Evolutionary conservation across 2,329 filamentous ascomycete species (phyloP).

Genomic region (Epichloe elymi): DNA sequence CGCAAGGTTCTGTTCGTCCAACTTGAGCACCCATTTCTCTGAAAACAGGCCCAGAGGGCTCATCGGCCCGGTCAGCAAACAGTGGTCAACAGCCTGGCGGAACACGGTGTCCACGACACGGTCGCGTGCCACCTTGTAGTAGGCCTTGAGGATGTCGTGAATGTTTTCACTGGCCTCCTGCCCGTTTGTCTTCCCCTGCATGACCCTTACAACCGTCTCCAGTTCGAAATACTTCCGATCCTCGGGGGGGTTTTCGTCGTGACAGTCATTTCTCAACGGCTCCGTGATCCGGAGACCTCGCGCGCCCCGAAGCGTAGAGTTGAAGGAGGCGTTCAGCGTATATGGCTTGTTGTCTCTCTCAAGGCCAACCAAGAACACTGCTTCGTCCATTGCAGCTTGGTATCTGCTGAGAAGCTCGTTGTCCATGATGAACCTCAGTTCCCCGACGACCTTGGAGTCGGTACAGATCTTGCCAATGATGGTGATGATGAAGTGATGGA

Average conservation of each 20-base stretch:
- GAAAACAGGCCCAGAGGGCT: constrained; percentile 2
- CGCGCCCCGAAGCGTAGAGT: constrained; percentile 19
- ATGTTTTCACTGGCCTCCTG: constrained; percentile 35
- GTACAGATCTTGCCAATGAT: constrained; percentile 30
- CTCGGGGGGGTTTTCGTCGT: not conserved
- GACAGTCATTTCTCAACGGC: not conserved
- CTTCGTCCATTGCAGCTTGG: constrained; percentile 31
- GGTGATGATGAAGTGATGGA: constrained; percentile 37
- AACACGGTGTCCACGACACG: constrained; percentile 52
- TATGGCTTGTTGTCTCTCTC: constrained; percentile 32
- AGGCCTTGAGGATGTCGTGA: constrained; percentile 45
- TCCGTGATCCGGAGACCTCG: constrained; percentile 8
- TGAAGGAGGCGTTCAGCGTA: constrained; percentile 43
- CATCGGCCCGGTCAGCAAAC: constrained; percentile 1
- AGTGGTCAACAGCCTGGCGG: constrained; percentile 30
- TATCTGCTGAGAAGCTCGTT: constrained; percentile 34
- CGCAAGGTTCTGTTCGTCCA: not conserved
- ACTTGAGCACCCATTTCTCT: constrained; percentile 1
- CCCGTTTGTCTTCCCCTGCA: constrained; percentile 15
- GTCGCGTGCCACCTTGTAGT: constrained; percentile 47
- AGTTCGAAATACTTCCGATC: not conserved
- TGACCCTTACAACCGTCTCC: not conserved
- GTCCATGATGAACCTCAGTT: constrained; percentile 31
- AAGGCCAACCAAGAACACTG: constrained; percentile 36
- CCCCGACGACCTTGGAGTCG: constrained; percentile 27